These are phyloP conservation scores for Fusarium sambucinum DNA, from an alignment of 2,329 filamentous ascomycete genomes.

Conservation along the genomic window DNA sequence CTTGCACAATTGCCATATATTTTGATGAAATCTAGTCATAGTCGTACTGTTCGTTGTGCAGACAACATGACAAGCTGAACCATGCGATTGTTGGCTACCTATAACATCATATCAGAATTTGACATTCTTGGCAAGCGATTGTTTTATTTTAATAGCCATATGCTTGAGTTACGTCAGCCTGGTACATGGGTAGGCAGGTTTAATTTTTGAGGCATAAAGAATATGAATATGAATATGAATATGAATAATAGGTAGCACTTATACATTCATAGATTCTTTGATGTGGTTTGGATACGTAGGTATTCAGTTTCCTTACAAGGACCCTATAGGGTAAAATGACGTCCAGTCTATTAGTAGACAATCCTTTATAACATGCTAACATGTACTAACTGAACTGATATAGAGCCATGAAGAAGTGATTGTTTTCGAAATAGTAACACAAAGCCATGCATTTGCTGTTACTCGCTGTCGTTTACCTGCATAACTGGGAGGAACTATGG, in stretches of 20 bases:
- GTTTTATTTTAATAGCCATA: too few relatives aligned
- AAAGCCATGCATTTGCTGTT: neutral
- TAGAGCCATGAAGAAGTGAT: neutral
- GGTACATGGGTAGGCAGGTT: too few relatives aligned
- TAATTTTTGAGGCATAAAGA: neutral
- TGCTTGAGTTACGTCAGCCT: too few relatives aligned
- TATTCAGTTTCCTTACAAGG: neutral
- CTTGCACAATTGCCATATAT: constrained; percentile 10
- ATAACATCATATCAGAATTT: neutral
- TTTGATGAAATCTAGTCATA: constrained; percentile 2
- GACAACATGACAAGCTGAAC: neutral
- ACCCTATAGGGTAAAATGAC: neutral
- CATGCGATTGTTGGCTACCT: neutral
- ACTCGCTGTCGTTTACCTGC: neutral
- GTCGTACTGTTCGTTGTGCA: neutral
- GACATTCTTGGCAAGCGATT: neutral
- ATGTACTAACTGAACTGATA: too few relatives aligned
- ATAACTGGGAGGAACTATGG: neutral
- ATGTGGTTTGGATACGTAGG: neutral
- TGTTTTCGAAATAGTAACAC: neutral
- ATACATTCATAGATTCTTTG: neutral
- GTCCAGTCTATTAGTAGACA: neutral
- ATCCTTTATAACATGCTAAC: neutral
- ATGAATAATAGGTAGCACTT: too few relatives aligned
- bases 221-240: too few relatives aligned